phyloP scores from a whole-genome alignment of 2,329 filamentous ascomycete species.

The Fusarium oxysporum region DNA sequence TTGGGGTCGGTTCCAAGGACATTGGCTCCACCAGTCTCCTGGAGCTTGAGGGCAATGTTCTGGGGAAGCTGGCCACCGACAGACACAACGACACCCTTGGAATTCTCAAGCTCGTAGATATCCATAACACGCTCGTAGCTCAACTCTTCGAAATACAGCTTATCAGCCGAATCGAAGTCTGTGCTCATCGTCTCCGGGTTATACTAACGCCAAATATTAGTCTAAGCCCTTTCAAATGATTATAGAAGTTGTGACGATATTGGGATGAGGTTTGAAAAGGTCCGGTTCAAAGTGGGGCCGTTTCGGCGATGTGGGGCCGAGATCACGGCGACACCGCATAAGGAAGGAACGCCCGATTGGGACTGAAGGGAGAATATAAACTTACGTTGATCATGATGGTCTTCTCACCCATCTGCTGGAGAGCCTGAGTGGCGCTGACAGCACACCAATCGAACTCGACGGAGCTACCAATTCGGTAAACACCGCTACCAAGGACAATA shows the following conservation, averaged over 20 bases:
- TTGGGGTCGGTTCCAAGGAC: slow-evolving; percentile 92
- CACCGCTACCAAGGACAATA: slow-evolving; percentile 90
- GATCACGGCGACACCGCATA: not conserved
- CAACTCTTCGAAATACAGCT: slow-evolving; percentile 95
- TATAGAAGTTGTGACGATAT: not conserved
- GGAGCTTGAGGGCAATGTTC: slow-evolving; percentile 94
- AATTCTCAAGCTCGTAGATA: slow-evolving; percentile 92
- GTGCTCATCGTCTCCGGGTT: slow-evolving; percentile 86
- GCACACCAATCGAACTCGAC: slow-evolving; percentile 99
- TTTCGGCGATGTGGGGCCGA: not conserved
- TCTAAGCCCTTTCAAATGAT: not conserved
- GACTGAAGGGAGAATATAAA: slow-evolving; percentile 9
- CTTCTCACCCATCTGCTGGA: slow-evolving; percentile 91
- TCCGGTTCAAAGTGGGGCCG: not conserved
- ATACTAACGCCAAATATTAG: slow-evolving; percentile 54
- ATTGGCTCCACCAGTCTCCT: slow-evolving; percentile 89
- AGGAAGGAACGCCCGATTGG: not conserved
- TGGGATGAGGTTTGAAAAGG: not conserved
- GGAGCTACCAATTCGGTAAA: slow-evolving; percentile 96
- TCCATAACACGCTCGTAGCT: slow-evolving; percentile 99
- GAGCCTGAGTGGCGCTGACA: slow-evolving; percentile 86
- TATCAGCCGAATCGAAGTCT: slow-evolving; percentile 90
- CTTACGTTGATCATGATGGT: slow-evolving; percentile 94
- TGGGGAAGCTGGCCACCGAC: slow-evolving; percentile 97
- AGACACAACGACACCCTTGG: slow-evolving; percentile 90